Evolutionary conservation across 129 eudicot species (phyloP), one percentile per base, ranked within the genome.

Genomic region (Saussurea involucrata): DNA sequence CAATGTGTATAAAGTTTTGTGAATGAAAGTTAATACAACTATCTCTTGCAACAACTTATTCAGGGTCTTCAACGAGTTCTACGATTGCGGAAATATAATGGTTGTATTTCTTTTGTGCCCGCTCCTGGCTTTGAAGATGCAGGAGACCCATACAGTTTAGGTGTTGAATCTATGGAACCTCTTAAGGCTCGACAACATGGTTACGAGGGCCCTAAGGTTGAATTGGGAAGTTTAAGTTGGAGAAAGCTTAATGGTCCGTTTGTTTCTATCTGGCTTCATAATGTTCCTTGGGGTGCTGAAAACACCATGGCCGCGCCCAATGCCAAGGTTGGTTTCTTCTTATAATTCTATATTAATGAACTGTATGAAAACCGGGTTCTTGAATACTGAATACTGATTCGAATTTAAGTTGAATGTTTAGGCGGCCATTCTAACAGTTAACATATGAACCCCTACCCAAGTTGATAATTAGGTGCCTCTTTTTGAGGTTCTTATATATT

Each of bases 241-340:
- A 83, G 92, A 67, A 91, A 84, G 73, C 83, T 95, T 68, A 81
- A 85, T 13, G 97, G 98, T 17, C 98, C 97, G 2, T 95, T 95
- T 88, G 75, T 95, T 80, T 87, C 94, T 65, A 61, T 95, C 49
- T 95, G 98, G 98, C 90, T 95, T 85, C 98, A 95, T 55, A 94
- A 94, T 82, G 97, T 95, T 36, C 90, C 94, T 8, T 95, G 98
- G 98, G 98, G 92, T 33, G 73, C 88, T 80, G 94, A 95, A 90
- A 83, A 76, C 21, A 84, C 98, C 64, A 91, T 75, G 94, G 93
- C 97, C 10, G 98, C 97, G 37, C 98, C 98, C 25, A 66, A 95
- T 79, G 98, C 98, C 63, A 81, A 91, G 97, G 98, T 91, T 76
- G 29, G 57, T 82, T 79, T 71, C 53, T 55, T 58, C 63, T 80